Conservation (phyloP, 352 stramenopile genomes). For the Globisporangium parvum region DNA sequence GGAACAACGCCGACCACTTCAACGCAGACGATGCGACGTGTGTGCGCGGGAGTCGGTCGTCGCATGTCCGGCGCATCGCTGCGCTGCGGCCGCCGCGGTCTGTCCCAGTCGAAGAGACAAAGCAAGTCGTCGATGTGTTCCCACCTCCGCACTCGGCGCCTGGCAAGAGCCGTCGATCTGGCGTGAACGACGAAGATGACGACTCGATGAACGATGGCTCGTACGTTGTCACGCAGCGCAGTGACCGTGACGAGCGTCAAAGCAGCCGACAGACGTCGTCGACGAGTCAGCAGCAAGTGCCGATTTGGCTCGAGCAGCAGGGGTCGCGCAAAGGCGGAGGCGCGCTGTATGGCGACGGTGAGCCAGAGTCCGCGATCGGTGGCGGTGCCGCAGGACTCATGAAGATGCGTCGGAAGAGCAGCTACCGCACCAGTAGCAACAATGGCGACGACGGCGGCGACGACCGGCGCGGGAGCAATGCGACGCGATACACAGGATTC, state of each 20-base stretch:
- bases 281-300: conserved; percentile 21
- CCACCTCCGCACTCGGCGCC: conserved; percentile 62
- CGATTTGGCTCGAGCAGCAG: conserved; percentile 54
- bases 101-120: conserved; percentile 60
- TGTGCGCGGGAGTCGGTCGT: conserved; percentile 62
- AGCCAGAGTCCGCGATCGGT: conserved; percentile 31
- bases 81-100: conserved; percentile 58
- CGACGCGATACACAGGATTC: conserved; percentile 1
- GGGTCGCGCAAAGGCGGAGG: conserved; percentile 16
- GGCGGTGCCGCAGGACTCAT: conserved; percentile 56
- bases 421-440: conserved; percentile 30
- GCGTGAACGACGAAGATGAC: conserved; percentile 19
- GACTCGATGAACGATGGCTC: conserved; percentile 34
- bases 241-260: conserved; percentile 13
- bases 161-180: conserved; percentile 41
- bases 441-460: conserved; percentile 17
- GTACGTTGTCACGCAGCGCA: conserved; percentile 18
- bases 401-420: conserved; percentile 64
- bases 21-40: conserved; percentile 44
- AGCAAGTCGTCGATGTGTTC: conserved; percentile 54
- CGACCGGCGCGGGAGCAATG: neutral
- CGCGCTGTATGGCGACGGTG: conserved; percentile 22
- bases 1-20: conserved; percentile 52
- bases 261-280: neutral
- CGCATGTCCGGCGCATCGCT: conserved; percentile 65